Base-by-base conservation (phyloP, 257 asterid species). In the Agastache rugosa region DNA sequence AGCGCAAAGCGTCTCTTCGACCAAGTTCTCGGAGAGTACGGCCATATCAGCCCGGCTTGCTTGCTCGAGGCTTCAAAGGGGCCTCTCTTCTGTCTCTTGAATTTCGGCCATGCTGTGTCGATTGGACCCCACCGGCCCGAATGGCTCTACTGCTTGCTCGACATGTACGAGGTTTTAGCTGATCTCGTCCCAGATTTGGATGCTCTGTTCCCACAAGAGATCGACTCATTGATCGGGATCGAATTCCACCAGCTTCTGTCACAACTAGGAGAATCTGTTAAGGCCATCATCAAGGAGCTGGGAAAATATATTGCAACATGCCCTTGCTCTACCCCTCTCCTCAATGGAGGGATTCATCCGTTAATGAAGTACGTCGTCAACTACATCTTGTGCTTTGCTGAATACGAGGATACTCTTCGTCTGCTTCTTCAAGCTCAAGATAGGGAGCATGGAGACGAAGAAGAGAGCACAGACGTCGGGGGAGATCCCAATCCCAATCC, bases 291-390 rank as follows among this genome's bases (percentile, higher is more conserved):
- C 68, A 75, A 69, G 20, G 82, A 79, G 63, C 63, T 90, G 0
- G 96, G 90, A 51, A 79, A 77, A 23, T 64, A 63, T 19, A 76
- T 91, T 15, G 88, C 89, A 22, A 71, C 80, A 22, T 29, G 77
- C 44, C 45, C 81, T 42, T 81, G 93, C 15, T 75, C 78, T 20
- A 75, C 71, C 59, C 88, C 87, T 15, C 85, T 75, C 12, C 44
- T 73, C 5, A 82, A 78, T 47, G 96, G 97, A 12, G 85, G 86
- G 2, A 79, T 88, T 71, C 92, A 83, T 65, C 96, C 81, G 31
- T 82, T 89, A 3, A 86, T 92, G 7, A 89, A 71, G 80, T 91
- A 91, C 39, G 85, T 89, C 17, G 79, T 87, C 79, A 91, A 91
- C 82, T 89, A 91, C 74, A 86, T 89, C 77, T 65, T 83, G 81